Base-by-base conservation (phyloP, 768 basidiomycete genomes). In the Dendrothele bispora region DNA sequence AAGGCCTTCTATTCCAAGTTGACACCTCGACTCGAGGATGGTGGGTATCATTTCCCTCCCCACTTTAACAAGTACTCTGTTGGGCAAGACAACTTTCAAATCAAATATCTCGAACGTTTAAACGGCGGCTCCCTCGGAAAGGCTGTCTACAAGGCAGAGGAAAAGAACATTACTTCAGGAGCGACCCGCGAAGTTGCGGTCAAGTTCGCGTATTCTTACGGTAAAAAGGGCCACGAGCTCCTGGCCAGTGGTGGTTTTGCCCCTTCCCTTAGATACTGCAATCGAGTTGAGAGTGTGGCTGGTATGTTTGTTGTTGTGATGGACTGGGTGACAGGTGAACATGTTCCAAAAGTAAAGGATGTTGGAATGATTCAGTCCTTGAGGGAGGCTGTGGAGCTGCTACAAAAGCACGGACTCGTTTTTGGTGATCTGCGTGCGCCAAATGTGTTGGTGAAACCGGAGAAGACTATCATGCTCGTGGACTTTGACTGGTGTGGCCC, bases 401-500 rank as follows among this genome's bases (percentile, higher is more conserved):
- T 61, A 35, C 60, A 61, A 39, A 24, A 14, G 7, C 5, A 37
- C 2, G 38, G 32, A 17, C 26, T 61, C 15, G 60, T 59, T 20
- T 57, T 55, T 37, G 60, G 57, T 10, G 57, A 59, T 43, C 48
- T 61, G n/a, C 53, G 55, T 3, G 28, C 24, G 14, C 46, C 55
- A 26, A 55, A 60, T 44, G 37, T 59, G 7, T 21, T 57, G 45
- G 12, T 54, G 15, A 15, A 24, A 36, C 27, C 30, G 22, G 24
- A 46, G 20, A 44, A 45, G 17, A 44, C 39, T 7, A 12, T 51
- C 25, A 32, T 53, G 49, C 48, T 60, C 2, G 32, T 60, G 17
- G 59, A 60, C 38, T 60, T 60, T 46, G 59, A 60, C 35, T 58
- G 59, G 59, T 55, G 59, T 34, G 57, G 59, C 12, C 32, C 34